These are phyloP conservation scores for Macadamia integrifolia DNA, from an alignment of 164 flowering plant species.

Conservation along the genomic window DNA sequence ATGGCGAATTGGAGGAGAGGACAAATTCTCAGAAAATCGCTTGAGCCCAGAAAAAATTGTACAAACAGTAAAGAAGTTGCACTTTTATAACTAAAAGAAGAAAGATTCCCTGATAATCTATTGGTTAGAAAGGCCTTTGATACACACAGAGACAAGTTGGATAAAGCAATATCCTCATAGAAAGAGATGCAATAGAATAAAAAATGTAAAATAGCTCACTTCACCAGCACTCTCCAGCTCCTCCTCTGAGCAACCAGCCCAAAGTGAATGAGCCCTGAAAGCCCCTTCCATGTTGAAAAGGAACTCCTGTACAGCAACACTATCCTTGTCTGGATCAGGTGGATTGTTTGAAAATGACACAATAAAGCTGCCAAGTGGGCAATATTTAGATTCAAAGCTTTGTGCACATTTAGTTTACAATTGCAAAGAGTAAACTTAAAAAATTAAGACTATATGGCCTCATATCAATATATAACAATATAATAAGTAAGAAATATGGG, in stretches of 20 bases:
- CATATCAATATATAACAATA: too few relatives aligned
- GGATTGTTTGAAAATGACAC: slow-evolving; percentile 78
- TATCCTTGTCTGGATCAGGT: slow-evolving; percentile 85
- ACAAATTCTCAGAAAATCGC: too few relatives aligned
- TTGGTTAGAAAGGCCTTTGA: neutral
- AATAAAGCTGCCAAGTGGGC: slow-evolving; percentile 63
- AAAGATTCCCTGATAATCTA: neutral
- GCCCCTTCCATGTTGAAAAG: slow-evolving; percentile 80
- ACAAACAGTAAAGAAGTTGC: neutral
- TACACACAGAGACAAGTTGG: neutral
- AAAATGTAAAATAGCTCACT: slow-evolving; percentile 38
- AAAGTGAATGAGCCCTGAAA: slow-evolving; percentile 84
- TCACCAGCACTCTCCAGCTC: slow-evolving; percentile 96
- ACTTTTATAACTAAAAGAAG: neutral
- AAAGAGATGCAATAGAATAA: neutral
- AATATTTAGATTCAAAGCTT: slow-evolving; percentile 1
- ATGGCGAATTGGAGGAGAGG: too few relatives aligned
- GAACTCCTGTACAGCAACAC: slow-evolving; percentile 81
- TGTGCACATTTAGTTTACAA: neutral
- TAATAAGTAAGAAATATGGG: too few relatives aligned
- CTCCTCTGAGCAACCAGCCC: slow-evolving; percentile 90
- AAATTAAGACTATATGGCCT: too few relatives aligned
- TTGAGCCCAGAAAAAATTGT: too few relatives aligned
- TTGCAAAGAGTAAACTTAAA: too few relatives aligned
- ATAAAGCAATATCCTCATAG: neutral